Base-by-base conservation (phyloP, 164 flowering plant genomes). In the Sextonia rubra region DNA sequence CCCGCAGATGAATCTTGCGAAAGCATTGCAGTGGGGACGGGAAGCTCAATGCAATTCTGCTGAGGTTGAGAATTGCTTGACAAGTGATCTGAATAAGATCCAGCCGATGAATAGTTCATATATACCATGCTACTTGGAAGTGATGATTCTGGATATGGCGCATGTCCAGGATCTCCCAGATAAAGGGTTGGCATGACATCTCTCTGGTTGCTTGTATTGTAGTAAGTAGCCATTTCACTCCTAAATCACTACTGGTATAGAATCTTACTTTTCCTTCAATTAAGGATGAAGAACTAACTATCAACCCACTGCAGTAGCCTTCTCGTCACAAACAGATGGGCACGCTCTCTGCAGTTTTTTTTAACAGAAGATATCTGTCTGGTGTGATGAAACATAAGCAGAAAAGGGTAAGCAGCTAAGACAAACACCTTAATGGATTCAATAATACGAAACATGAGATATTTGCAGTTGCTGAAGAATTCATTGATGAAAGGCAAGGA, bases 181-280 rank as follows among this genome's bases (percentile, higher is more conserved):
- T 88, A 86, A 24, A 84, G 78, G 76, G 80, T 76, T 18, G 90
- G 87, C 44, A 79, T 75, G 8, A 82, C 76, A 44, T 87, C 92
- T 75, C 88, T 81, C 78, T 88, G 94, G 68, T 84, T 80, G 71
- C 78, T 86, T 14, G 93, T 82, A 81, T 75, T 82, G 78, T 79
- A 91, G 73, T 81, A 90, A 71, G 98, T 83, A 49, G 92, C 92
- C 98, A 94, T 93, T 68, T 68, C 60, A 22, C 47, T 75, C 76
- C 75, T 71, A 62, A 47, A 66, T 73, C 60, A 67, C 44, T 14
- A 32, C 22, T 14, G 17, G 67, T 17, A 27, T 6, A 4, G 71
- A 71, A 68, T 63, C 69, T 75, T 75, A 60, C 75, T 4, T 25
- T 12, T 23, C 55, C n/a, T 26, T 52, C 25, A 12, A 20, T 52